Evolutionary conservation across 306 rosid genomes (phyloP), one percentile per base, ranked within the genome.

Genomic region (Coriaria nepalensis): DNA sequence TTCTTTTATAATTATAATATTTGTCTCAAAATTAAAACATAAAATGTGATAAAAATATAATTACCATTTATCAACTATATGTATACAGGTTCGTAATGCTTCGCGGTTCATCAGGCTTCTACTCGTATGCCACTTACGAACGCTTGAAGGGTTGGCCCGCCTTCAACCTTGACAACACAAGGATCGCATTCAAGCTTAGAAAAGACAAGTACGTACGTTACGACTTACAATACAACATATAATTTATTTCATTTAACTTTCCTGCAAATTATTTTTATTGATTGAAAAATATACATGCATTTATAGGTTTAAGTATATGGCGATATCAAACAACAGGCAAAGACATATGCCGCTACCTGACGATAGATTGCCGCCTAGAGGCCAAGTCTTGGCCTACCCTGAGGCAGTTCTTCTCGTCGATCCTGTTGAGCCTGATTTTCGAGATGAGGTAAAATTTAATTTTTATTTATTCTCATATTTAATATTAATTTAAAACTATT

Each of bases 101-200:
- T 52, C 78, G 80, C 43, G 82, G 75, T 73, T 78, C 95, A 45
- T 76, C 95, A 6, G 95, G 95, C 57, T 81, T 85, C 74, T 85
- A 85, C 81, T 75, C 95, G n/a, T 85, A 85, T 49, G 93, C 73
- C 57, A 78, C 76, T 56, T 85, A 85, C 40, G 85, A 85, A 68
- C 93, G 78, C 82, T 65, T 85, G 66, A 63, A 43, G 56, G 87
- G 73, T 59, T 81, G 95, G 93, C 95, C 95, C 32, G 93, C 75
- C 64, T 85, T 81, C 49, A 80, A 85, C 52, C 43, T 85, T 51
- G 49, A 76, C 52, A 84, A 85, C 73, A 85, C 87, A 1, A 81
- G 95, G 81, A 85, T 85, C 61, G 69, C 87, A 54, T 85, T 85
- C 80, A 85, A 85, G 68, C 79, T 81, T 33, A 66, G 93, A 65